Evolutionary conservation across 371 early-diverging fungal species (phyloP), one percentile per base, ranked within the genome.

Genomic region (Mortierella sp.): DNA sequence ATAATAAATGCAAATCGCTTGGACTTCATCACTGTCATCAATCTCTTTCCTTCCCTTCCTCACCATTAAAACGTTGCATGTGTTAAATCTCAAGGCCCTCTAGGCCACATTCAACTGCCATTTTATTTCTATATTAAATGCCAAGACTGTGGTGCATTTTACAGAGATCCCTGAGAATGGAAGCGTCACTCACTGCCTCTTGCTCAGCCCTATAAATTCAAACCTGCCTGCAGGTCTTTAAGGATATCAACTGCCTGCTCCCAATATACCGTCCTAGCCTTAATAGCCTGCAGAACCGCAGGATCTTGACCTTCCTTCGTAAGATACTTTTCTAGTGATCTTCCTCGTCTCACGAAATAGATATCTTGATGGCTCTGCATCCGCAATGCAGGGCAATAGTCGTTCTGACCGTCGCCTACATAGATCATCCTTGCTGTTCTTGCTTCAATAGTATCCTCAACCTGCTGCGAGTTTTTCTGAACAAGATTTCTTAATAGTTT

Each of bases 381-480:
- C 8, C 80, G 61, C 23, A 79, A 63, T 26, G 74, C 74, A 26
- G 80, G 80, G 47, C 80, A 79, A 53, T 79, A 79, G 43, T 79
- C 74, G 29, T 79, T 79, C n/a, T 55, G 57, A n/a, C 74, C 80
- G 42, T 79, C 80, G 28, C 74, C 80, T 1, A 79, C 80, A 51
- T 74, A 79, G 15, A 79, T 34, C 67, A 79, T 70, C 57, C 61
- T 64, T 32, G 43, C 37, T 23, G 51, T 23, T 13, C 42, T 2
- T 26, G 42, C 42, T 22, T 26, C 35, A 26, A 28, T 9, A 2
- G 26, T 35, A 7, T 49, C 37, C 8, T 9, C 9, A 5, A 1
- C 42, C 37, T 51, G 29, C 19, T 19, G 22, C 55, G 35, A 1
- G 29, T 7, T 23, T 17, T 37, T 19, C n/a, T 56, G 60, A 6